Conservation (phyloP, 2,329 filamentous ascomycete species). For the Macrophomina tecta region DNA sequence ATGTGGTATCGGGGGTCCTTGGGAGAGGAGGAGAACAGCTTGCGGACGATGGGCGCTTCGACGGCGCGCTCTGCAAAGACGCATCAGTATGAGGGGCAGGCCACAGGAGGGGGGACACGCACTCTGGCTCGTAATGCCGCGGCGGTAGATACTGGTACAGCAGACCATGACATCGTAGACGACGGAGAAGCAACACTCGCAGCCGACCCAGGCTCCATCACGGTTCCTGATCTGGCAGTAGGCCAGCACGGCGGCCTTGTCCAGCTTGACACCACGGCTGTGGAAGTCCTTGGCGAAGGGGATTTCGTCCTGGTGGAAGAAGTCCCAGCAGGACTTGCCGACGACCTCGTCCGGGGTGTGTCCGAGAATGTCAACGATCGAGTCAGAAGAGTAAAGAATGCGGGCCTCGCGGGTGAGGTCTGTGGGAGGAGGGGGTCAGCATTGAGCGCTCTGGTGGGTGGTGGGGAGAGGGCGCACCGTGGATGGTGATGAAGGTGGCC, state of each 20-base stretch:
- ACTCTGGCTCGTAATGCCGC: conserved; percentile 75
- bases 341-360: conserved; percentile 78
- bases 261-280: conserved; percentile 73
- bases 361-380: conserved; percentile 81
- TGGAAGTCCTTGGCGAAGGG: conserved; percentile 76
- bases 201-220: conserved; percentile 74
- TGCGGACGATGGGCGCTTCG: conserved; percentile 78
- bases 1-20: conserved; percentile 88
- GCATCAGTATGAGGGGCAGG: conserved; percentile 30
- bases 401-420: conserved; percentile 77
- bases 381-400: conserved; percentile 83
- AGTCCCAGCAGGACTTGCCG: conserved; percentile 80
- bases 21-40: conserved; percentile 80
- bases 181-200: conserved; percentile 88
- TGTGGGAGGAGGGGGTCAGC: conserved; percentile 44
- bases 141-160: conserved; percentile 78
- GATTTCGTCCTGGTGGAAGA: conserved; percentile 82
- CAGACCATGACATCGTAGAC: conserved; percentile 88
- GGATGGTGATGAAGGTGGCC: conserved; percentile 89
- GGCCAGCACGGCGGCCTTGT: conserved; percentile 83
- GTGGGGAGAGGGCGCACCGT: conserved; percentile 60
- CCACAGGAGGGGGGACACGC: conserved; percentile 47
- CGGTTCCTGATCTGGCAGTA: conserved; percentile 76
- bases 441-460: conserved; percentile 20
- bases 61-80: conserved; percentile 69